These are phyloP conservation scores for Colletotrichum sp. DNA, from an alignment of 2,329 filamentous ascomycete genomes.

Conservation along the genomic window DNA sequence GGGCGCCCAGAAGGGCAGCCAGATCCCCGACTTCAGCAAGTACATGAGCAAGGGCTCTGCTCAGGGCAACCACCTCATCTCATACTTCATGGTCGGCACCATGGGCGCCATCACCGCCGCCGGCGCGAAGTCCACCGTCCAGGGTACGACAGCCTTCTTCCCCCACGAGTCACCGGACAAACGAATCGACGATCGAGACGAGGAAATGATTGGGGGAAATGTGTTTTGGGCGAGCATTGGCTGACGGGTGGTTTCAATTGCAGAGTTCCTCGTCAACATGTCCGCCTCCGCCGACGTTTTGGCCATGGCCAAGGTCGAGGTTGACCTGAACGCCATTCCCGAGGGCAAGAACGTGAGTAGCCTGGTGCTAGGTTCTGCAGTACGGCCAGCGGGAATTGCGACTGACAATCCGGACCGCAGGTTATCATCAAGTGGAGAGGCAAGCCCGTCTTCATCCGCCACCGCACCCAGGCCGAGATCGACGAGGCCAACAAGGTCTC, in stretches of 20 bases:
- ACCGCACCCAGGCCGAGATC: constrained; percentile 93
- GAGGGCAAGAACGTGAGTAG: constrained; percentile 97
- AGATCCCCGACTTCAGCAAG: constrained; percentile 88
- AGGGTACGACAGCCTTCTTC: constrained; percentile 70
- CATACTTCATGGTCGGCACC: constrained; percentile 98
- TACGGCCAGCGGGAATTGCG: background rate
- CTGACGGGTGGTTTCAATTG: constrained; percentile 31
- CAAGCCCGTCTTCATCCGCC: constrained; percentile 99
- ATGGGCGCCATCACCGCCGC: constrained; percentile 92
- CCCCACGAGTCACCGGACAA: background rate
- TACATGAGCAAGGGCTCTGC: constrained; percentile 77
- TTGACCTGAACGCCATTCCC: constrained; percentile 89
- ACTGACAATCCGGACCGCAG: constrained; percentile 45
- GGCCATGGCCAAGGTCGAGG: constrained; percentile 99
- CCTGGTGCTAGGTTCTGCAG: background rate
- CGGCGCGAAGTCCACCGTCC: constrained; percentile 96
- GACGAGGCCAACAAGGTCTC: constrained; percentile 91
- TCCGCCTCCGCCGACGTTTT: constrained; percentile 97
- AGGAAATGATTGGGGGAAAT: background rate
- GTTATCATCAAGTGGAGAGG: constrained; percentile 99
- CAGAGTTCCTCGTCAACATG: constrained; percentile 99
- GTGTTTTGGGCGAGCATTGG: background rate
- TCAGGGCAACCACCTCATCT: constrained; percentile 83
- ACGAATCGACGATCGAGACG: background rate
- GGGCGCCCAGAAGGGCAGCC: constrained; percentile 64